Conservation (phyloP, 305 asterid genomes). For the Euphrasia arctica region DNA sequence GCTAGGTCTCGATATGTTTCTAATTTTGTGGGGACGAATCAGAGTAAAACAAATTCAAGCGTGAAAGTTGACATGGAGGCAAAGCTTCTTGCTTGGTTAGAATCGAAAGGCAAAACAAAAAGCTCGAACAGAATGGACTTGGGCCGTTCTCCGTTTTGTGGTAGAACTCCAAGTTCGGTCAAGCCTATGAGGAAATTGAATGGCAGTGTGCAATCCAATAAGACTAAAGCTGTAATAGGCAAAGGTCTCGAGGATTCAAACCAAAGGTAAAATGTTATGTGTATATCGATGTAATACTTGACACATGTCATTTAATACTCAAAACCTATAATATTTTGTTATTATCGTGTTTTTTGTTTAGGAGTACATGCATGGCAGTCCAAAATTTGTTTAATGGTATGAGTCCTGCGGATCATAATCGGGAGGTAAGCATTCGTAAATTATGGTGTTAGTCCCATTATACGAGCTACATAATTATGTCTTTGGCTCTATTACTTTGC, state of each 20-base stretch:
- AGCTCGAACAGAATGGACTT: conserved; percentile 48
- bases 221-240: conserved; percentile 35
- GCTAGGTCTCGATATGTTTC: conserved; percentile 83
- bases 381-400: conserved; percentile 46
- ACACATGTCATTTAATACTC: neutral
- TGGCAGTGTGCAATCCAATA: conserved; percentile 33
- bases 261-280: conserved; percentile 37
- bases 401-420: conserved; percentile 22
- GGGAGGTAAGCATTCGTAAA: conserved; percentile 33
- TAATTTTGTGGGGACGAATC: conserved; percentile 46
- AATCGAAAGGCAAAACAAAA: conserved; percentile 74
- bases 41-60: conserved; percentile 45
- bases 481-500: no score
- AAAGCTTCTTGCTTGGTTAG: conserved; percentile 80
- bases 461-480: neutral
- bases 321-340: conserved; percentile 5
- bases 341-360: conserved; percentile 13
- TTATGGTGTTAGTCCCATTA: neutral
- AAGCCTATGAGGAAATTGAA: conserved; percentile 39
- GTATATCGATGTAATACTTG: conserved; percentile 11
- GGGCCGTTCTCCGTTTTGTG: conserved; percentile 43
- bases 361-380: conserved; percentile 43
- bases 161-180: conserved; percentile 54
- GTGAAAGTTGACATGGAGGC: conserved; percentile 77
- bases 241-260: conserved; percentile 34